Evolutionary conservation across 169 alveolate genomes (phyloP).

Genomic region (Condylostoma magnum): DNA sequence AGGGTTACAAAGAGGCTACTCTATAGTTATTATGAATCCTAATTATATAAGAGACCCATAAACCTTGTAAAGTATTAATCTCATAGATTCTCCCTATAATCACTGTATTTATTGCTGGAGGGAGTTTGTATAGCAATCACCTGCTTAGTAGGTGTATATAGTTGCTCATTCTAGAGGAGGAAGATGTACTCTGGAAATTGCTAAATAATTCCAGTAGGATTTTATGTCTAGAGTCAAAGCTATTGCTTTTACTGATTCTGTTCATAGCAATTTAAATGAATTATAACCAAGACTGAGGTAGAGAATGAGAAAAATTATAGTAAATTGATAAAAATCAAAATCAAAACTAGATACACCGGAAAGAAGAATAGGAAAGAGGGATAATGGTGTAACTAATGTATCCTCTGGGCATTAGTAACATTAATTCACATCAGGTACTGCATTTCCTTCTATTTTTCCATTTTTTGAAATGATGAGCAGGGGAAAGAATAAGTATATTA

Average conservation of each 20-base stretch:
- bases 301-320: slow-evolving; percentile 33
- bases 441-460: slow-evolving; percentile 37
- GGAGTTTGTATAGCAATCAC: slow-evolving; percentile 40
- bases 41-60: slow-evolving; percentile 38
- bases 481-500: too few relatives aligned
- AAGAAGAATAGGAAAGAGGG: neutral
- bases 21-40: slow-evolving; percentile 52
- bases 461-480: slow-evolving; percentile 18
- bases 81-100: neutral
- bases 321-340: slow-evolving; percentile 48
- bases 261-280: slow-evolving; percentile 21
- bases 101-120: slow-evolving; percentile 32
- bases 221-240: slow-evolving; percentile 36
- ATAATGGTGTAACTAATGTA: slow-evolving; percentile 32
- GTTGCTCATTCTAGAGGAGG: slow-evolving; percentile 82
- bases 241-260: slow-evolving; percentile 57
- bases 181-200: slow-evolving; percentile 31
- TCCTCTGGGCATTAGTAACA: slow-evolving; percentile 70
- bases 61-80: neutral
- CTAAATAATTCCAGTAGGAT: slow-evolving; percentile 8
- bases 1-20: slow-evolving; percentile 32
- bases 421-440: slow-evolving; percentile 69
- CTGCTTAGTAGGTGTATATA: slow-evolving; percentile 53
- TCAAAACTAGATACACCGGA: slow-evolving; percentile 35
- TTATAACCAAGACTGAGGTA: slow-evolving; percentile 21